Conservation (phyloP, 225 moss, liverwort and hornwort species). For the Sphagnum tenellum region DNA sequence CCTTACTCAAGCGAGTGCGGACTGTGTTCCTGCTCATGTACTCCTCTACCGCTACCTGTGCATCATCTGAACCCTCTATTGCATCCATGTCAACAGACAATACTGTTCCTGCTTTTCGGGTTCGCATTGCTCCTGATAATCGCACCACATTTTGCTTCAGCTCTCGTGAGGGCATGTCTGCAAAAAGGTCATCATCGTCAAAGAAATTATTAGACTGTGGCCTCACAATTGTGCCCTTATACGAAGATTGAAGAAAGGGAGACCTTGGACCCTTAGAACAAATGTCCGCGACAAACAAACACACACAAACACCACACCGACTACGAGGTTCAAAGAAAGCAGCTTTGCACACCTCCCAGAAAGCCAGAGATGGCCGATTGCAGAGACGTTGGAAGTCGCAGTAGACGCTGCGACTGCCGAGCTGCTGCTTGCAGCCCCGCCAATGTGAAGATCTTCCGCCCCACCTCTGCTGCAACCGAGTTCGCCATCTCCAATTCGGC, state of each 20-base stretch:
- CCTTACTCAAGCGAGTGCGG: constrained; percentile 29
- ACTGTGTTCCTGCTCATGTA: constrained; percentile 33
- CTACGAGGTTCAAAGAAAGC: no score
- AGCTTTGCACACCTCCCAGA: constrained; percentile 16
- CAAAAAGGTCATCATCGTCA: not conserved
- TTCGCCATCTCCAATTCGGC: constrained; percentile 1
- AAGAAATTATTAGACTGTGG: no score
- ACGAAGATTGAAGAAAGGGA: no score
- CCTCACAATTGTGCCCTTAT: no score
- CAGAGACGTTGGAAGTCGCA: constrained; percentile 33
- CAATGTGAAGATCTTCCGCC: constrained; percentile 25
- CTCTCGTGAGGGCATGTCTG: constrained; percentile 72
- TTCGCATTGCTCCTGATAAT: constrained; percentile 53
- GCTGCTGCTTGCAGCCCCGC: constrained; percentile 46
- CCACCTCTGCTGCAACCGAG: constrained; percentile 7
- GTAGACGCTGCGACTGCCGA: constrained; percentile 31
- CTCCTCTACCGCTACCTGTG: constrained; percentile 71
- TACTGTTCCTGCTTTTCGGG: constrained; percentile 24
- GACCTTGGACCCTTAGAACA: no score
- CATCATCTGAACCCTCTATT: constrained; percentile 53
- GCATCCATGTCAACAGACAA: constrained; percentile 8
- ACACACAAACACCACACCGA: no score
- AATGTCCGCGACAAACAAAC: no score
- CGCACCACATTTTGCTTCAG: constrained; percentile 79
- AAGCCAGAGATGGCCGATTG: constrained; percentile 41